Evolutionary conservation across 305 asterid species (phyloP).

Genomic region (Fraxinus angustifolia): DNA sequence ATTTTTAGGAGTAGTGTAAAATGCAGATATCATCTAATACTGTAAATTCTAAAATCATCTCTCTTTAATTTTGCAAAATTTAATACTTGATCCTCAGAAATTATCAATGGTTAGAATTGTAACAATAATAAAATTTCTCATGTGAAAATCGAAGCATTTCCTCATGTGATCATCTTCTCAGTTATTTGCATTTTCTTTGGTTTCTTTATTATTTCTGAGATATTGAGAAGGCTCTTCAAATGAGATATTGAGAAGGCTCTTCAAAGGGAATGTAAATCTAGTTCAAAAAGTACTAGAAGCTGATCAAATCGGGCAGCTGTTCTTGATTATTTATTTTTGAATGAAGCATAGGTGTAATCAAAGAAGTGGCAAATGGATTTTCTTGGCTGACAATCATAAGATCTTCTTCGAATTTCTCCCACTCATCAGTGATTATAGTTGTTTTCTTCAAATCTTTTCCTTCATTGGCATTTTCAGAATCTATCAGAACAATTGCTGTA

Average conservation of each 20-base stretch:
- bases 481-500: slow-evolving; percentile 24
- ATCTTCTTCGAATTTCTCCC: slow-evolving; percentile 88
- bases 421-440: slow-evolving; percentile 59
- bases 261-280: too few species aligned
- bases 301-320: slow-evolving; percentile 50
- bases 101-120: background rate
- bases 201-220: background rate
- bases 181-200: background rate
- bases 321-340: slow-evolving; percentile 19
- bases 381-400: background rate
- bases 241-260: background rate
- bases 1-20: background rate
- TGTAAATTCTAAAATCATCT: background rate
- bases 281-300: slow-evolving; percentile 11
- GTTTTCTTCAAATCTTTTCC: background rate
- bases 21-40: background rate
- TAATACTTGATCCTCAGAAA: background rate
- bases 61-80: background rate
- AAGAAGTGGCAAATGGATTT: slow-evolving; percentile 32
- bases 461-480: background rate
- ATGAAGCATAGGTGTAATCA: background rate
- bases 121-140: background rate
- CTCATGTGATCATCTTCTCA: background rate
- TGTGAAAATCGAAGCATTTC: background rate
- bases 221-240: background rate